Evolutionary conservation across 495 filamentous ascomycete genomes (phyloP), one percentile per base, ranked within the genome.

Genomic region (Trichoderma gamsii): DNA sequence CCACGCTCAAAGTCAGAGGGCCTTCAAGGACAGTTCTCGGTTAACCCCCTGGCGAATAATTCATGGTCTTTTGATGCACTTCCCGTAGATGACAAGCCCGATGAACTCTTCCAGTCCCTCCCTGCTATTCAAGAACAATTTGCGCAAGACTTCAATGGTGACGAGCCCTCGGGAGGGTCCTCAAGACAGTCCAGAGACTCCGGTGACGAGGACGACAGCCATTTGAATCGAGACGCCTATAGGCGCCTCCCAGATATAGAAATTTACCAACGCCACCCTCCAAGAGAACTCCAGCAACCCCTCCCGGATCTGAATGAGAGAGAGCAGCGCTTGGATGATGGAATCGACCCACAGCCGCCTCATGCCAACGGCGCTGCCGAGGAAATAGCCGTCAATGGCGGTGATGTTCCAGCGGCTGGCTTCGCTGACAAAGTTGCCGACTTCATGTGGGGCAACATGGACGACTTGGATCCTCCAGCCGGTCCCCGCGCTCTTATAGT

Each of bases 1-100:
- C 68, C 64, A 32, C 71, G 83, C 66, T 74, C 83, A 41, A 74
- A 77, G 64, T 84, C 83, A 3, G 83, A 84, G 63, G 83, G 83
- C 9, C 82, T 78, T 5, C 73, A 71, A 49, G 65, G 72, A 7
- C 73, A 68, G 18, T 72, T 75, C 35, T 66, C 64, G 0, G 73
- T 78, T 41, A 80, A 82, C 43, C 79, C 77, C 0, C 69, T 84
- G 49, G 81, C 76, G 1, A 81, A 81, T 68, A 82, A 84, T 71
- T 84, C 73, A 65, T 86, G 83, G 83, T 80, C 77, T 0, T 83
- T 82, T 63, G 72, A 71, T 2, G 68, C 75, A 29, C 51, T 78
- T 2, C 72, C 76, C 2, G n/a, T 70, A 29, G 67, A 73, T n/a
- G 18, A 5, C 35, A 41, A 18, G 15, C 12, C 27, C 4, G 35